Base-by-base conservation (phyloP, 2,329 filamentous ascomycete species). In the Pezicula radicicola region DNA sequence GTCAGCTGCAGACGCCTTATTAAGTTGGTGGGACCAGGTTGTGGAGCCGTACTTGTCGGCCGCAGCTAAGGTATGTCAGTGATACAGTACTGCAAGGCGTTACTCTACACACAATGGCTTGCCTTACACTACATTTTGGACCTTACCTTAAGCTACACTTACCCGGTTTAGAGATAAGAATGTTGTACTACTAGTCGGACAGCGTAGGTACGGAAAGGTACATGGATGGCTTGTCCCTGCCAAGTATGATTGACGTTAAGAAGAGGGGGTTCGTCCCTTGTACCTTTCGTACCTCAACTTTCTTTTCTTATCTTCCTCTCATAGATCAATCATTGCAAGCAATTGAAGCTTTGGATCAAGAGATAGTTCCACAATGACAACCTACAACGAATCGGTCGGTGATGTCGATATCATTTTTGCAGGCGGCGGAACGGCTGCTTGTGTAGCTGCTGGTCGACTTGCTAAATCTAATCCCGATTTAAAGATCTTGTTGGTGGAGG, bases 331-430 rank as follows among this genome's bases (percentile, higher is more conserved):
- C 30, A 15, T 35, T 6, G 8, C 33, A 25, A 46, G 30, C 12
- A 33, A 33, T 33, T 33, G 30, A 10, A 10, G 30, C 30, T 5
- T 13, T 33, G 30, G 30, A 4, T 33, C 30, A 33, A 33, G 30
- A 33, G 30, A 13, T 33, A 10, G 30, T 10, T 10, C 9, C 9
- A 33, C 12, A 33, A 66, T 66, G 64, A 48, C 60, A 1, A 60
- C 60, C 9, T 61, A 64, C 41, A 60, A 56, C 10, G 53, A 60
- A 15, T 48, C 53, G 1, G 42, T 62, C 5, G 60, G 60, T 35
- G 74, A 77, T 55, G 74, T 79, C 16, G 77, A 80, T 52, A 70
- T 80, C 44, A 76, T 80, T 53, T 72, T 80, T 50, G 74, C 74
- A 3, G 77, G 76, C 60, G 76, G 75, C 49, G 76, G 76, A 13